A percentile compares a stretch with the other conserved stretches of the same genome.
Evolutionary conservation across 2,329 filamentous ascomycete species (phyloP).

Genomic region (Orbilia brochopaga): DNA sequence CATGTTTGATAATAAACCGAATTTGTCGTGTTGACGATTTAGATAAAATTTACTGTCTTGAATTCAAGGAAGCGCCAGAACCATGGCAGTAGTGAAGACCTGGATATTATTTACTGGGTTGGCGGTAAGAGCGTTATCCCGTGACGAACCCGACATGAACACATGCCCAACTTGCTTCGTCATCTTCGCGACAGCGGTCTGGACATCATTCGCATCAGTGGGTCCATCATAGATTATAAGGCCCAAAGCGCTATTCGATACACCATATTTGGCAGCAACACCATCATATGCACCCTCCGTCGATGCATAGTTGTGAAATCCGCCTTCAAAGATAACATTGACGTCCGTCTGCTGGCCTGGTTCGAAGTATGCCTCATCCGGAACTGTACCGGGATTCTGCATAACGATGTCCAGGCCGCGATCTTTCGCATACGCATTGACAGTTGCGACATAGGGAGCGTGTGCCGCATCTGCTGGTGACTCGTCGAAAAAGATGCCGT

Average conservation of each 20-base stretch:
- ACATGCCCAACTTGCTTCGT: slow-evolving; percentile 36
- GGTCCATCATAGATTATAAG: slow-evolving; percentile 35
- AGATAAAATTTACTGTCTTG: too few relatives aligned
- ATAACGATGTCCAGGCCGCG: slow-evolving; percentile 24
- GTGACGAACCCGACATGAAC: slow-evolving; percentile 30
- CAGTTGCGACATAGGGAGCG: slow-evolving; percentile 21
- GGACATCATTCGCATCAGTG: slow-evolving; percentile 19
- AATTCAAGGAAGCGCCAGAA: slow-evolving; percentile 31
- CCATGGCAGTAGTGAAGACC: slow-evolving; percentile 30
- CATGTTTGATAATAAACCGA: too few relatives aligned
- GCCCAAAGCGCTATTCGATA: slow-evolving; percentile 27
- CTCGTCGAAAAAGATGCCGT: slow-evolving; percentile 47
- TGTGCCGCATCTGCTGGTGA: slow-evolving; percentile 17
- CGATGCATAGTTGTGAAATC: slow-evolving; percentile 22
- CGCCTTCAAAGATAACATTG: slow-evolving; percentile 31
- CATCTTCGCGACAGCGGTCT: slow-evolving; percentile 20
- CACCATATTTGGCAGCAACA: slow-evolving; percentile 26
- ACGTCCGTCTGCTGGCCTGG: slow-evolving; percentile 32
- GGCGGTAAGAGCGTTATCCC: slow-evolving; percentile 18
- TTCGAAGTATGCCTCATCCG: slow-evolving; percentile 30
- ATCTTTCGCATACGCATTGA: slow-evolving; percentile 32
- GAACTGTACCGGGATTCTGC: slow-evolving; percentile 34
- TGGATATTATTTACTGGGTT: slow-evolving; percentile 20
- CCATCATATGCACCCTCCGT: slow-evolving; percentile 10
- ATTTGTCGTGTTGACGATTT: too few relatives aligned